These are phyloP conservation scores for Amniculicola lignicola DNA, from an alignment of 495 filamentous ascomycete genomes.

Conservation along the genomic window DNA sequence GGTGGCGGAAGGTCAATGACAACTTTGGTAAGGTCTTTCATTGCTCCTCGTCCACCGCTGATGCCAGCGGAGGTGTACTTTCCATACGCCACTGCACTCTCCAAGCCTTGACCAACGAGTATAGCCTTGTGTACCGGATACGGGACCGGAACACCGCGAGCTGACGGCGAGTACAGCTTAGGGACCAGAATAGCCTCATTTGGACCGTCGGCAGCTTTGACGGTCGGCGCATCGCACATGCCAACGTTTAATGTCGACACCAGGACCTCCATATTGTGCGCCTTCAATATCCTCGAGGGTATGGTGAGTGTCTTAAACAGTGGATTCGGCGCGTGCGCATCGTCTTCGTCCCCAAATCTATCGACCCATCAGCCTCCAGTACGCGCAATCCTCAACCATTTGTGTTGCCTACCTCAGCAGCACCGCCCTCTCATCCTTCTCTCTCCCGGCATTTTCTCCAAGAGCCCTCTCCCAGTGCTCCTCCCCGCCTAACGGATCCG, in stretches of 20 bases:
- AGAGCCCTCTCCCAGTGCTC: slow-evolving; percentile 70
- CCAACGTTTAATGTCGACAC: slow-evolving; percentile 56
- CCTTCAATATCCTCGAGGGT: slow-evolving; percentile 65
- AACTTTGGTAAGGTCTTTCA: slow-evolving; percentile 49
- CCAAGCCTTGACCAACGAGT: slow-evolving; percentile 66
- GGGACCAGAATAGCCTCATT: slow-evolving; percentile 68
- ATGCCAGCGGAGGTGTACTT: slow-evolving; percentile 42
- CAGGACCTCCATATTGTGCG: slow-evolving; percentile 72
- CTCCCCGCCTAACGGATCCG: slow-evolving; percentile 67
- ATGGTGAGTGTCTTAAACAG: slow-evolving; percentile 58
- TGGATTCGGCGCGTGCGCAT: slow-evolving; percentile 43
- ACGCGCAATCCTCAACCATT: neutral
- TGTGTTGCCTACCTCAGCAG: slow-evolving; percentile 45
- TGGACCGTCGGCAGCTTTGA: slow-evolving; percentile 39
- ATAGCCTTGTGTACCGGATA: slow-evolving; percentile 85
- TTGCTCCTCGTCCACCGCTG: too few species aligned
- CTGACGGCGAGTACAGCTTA: slow-evolving; percentile 61
- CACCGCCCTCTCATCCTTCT: slow-evolving; percentile 50
- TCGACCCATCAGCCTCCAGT: slow-evolving; percentile 8
- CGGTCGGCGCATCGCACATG: neutral
- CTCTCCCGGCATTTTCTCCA: slow-evolving; percentile 48
- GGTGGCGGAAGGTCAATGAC: slow-evolving; percentile 53
- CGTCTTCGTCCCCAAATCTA: slow-evolving; percentile 54
- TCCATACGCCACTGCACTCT: slow-evolving; percentile 53
- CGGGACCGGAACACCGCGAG: slow-evolving; percentile 60